Percentiles rank a stretch among this genome's conserved stretches.
Evolutionary conservation across 148 eudicot genomes (phyloP).

Genomic region (Rhododendron kiyosumense): DNA sequence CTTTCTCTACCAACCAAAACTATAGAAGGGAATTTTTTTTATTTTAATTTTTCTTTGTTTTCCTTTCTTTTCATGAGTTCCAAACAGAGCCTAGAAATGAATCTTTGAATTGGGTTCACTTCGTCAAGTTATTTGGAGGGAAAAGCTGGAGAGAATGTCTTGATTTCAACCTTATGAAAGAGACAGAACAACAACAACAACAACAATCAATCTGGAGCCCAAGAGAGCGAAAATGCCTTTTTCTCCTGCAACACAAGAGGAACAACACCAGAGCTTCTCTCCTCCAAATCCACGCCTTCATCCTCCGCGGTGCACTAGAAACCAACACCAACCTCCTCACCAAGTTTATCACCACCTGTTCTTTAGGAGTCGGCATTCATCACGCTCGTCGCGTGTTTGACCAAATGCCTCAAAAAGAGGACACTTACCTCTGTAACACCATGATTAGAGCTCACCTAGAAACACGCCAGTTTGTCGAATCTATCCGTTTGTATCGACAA

Average conservation of each 20-base stretch:
- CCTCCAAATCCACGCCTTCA: conserved; percentile 70
- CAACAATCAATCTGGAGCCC: conserved; percentile 36
- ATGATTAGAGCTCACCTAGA: conserved; percentile 53
- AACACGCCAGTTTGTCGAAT: conserved; percentile 35
- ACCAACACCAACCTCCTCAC: conserved; percentile 51
- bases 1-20: too few species aligned
- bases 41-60: too few species aligned
- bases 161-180: conserved; percentile 19
- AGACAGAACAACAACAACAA: conserved; percentile 8
- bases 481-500: conserved; percentile 35
- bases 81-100: too few species aligned
- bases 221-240: conserved; percentile 43
- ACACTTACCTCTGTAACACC: conserved; percentile 54
- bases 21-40: too few species aligned
- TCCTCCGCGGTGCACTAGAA: conserved; percentile 44
- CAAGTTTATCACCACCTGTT: conserved; percentile 45
- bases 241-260: conserved; percentile 40
- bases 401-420: conserved; percentile 30
- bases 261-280: conserved; percentile 29
- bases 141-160: neutral
- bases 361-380: conserved; percentile 13
- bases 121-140: neutral
- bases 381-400: conserved; percentile 74
- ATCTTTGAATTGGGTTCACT: neutral
- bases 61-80: too few species aligned